Conservation (phyloP, 768 basidiomycete genomes). For the Rhizopogon sp. region DNA sequence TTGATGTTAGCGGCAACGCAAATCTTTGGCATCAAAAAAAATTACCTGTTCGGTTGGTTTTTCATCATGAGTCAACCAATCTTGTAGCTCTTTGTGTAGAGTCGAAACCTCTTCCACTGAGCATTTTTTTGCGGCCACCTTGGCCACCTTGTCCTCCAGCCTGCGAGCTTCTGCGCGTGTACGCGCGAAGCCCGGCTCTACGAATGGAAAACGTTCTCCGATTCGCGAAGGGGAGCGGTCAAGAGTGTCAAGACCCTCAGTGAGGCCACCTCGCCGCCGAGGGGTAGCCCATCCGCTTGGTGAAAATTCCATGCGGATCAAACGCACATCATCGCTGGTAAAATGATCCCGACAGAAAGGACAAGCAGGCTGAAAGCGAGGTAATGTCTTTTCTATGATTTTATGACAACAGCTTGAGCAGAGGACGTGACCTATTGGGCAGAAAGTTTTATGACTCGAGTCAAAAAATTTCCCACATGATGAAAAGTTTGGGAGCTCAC, state of each 20-base stretch:
- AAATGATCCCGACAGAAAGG: constrained; percentile 83
- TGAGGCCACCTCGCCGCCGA: constrained; percentile 45
- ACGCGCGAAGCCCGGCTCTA: constrained; percentile 35
- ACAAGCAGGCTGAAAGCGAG: constrained; percentile 68
- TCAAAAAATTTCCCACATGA: constrained; percentile 18
- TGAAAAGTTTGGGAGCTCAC: constrained; percentile 34
- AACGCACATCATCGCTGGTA: constrained; percentile 57
- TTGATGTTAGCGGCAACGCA: constrained; percentile 5
- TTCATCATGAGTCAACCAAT: constrained; percentile 62
- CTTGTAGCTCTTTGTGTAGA: constrained; percentile 74
- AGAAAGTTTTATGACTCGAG: constrained; percentile 1
- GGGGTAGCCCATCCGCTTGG: constrained; percentile 68
- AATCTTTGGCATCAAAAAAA: constrained; percentile 10
- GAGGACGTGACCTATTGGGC: constrained; percentile 64
- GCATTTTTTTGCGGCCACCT: constrained; percentile 79
- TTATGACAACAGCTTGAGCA: constrained; percentile 73
- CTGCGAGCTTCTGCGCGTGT: constrained; percentile 54
- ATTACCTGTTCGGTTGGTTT: constrained; percentile 60
- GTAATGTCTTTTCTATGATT: constrained; percentile 76
- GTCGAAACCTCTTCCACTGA: constrained; percentile 80
- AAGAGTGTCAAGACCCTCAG: constrained; percentile 39
- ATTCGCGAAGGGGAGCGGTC: constrained; percentile 39
- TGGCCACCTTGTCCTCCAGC: constrained; percentile 74
- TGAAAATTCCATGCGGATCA: constrained; percentile 76
- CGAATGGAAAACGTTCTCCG: constrained; percentile 44